Evolutionary conservation across 1,284 basidiomycete species (phyloP), one percentile per base, ranked within the genome.

Genomic region (Ceratobasidium sp.): DNA sequence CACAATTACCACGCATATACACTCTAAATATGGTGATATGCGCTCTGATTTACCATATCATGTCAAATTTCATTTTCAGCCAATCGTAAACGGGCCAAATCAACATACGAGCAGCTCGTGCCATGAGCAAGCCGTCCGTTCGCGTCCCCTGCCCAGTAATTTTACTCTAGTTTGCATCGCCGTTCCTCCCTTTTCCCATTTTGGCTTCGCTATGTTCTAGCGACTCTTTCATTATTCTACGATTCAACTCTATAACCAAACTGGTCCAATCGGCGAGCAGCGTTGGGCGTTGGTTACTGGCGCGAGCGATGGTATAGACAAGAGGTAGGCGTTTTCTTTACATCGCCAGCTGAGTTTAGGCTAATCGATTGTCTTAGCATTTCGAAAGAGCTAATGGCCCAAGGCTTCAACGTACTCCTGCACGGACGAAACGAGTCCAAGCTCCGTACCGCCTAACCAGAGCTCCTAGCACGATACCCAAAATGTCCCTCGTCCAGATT

Each of bases 351-450:
- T n/a, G n/a, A n/a, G n/a, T n/a, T n/a, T n/a, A n/a, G 6, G 29
- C 54, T 6, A 41, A 41, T 5, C 36, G 6, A 5, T 11, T 31
- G 9, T 17, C 63, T 9, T 41, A 63, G 45, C 9, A 31, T 66
- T 3, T 36, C 64, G 15, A 47, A 33, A 47, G 64, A 66, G 44
- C 45, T 75, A 14, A 22, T 54, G 51, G 65, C 41, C 4, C 50
- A 51, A 17, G 75, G 75, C n/a, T 76, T 66, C 53, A 76, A 76
- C 71, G 54, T 76, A 9, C 44, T 76, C 50, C n/a, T 76, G 17
- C 75, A 76, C 36, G 75, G 75, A 14, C 72, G 72, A 8, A 65
- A 64, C 47, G 15, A 24, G 15, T 15, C 51, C 29, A 76, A 76
- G 54, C 64, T 76, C 14, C 27, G 57, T 11, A 29, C n/a, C 24